Evolutionary conservation across 2,329 filamentous ascomycete genomes (phyloP), one percentile per base, ranked within the genome.

Genomic region (Talaromyces marneffei): DNA sequence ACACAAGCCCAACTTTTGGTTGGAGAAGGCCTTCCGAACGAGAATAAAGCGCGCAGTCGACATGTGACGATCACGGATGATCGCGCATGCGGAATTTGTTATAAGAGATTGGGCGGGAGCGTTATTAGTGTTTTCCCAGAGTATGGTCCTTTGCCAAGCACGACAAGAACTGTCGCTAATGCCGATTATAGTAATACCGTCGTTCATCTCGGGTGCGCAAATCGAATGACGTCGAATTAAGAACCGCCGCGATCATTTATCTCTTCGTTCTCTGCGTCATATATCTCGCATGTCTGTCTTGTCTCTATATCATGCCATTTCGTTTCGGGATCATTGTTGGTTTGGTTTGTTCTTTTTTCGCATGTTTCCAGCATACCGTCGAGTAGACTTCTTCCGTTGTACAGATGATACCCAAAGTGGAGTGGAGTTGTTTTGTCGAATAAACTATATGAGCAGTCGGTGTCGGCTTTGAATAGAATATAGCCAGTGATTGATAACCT

Each of bases 111-210:
- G 66, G 93, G 92, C 1, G 89, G 91, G 1, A 96, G 90, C 73
- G 94, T 96, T 18, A 89, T 97, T 63, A 88, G 92, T 42, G 92
- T 97, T 12, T 83, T 94, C 75, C 91, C 92, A 6, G 90, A 96
- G 77, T 91, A 87, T 72, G n/a, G 83, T 81, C 25, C 56, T 58
- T 44, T 53, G 25, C 61, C 3, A 4, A 33, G 61, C 44, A 20
- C 12, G 48, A 20, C 12, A 42, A 46, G 23, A 33, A 31, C 25
- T n/a, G n/a, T 54, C 5, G 20, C 55, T 69, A 57, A 63, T 37
- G 48, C 23, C 62, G 39, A 16, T 62, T 52, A 58, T 57, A 80
- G 78, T 66, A 80, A 80, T 65, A 77, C 75, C 12, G 89, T 92
- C 16, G 88, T 94, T 64, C 90, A 94, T 79, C 90, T 93, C 71